Evolutionary conservation across 768 basidiomycete genomes (phyloP), one percentile per base, ranked within the genome.

Genomic region (Boletus vinaceobasis): DNA sequence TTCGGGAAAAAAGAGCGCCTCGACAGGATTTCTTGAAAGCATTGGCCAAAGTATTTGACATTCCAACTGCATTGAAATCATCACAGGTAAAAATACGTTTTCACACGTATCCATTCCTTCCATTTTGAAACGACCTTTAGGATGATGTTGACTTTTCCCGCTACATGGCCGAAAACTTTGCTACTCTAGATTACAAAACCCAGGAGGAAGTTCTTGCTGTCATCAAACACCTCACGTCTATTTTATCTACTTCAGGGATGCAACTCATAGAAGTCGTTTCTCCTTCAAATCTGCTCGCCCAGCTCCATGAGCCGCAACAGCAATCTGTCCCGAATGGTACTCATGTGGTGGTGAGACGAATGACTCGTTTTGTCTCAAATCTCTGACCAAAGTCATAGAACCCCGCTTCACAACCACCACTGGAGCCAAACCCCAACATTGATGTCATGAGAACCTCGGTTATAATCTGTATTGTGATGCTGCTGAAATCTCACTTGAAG

Each of bases 141-240:
- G 83, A 88, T 57, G 90, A 97, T 63, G 78, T 95, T 50, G 84
- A 88, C 46, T 93, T 98, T 66, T 80, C 80, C 5, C 86, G 94
- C 51, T 99, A 93, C 73, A 90, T 98, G 83, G 87, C 92, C 0
- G 97, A 98, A 68, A 98, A 98, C 65, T 87, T 98, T 54, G 81
- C 94, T 1, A 76, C 87, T 1, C 83, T 99, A 56, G 94, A 98
- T 33, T 98, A 95, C 77, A 98, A 93, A 75, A 91, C 92, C 0
- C 87, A 89, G 62, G 97, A 99, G 70, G 97, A 98, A 72, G 86
- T 88, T 5, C 74, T 98, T 49, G 85, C 88, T 5, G 86, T 98
- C 23, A 82, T 97, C 65, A 89, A 88, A 56, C 79, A 81, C 51
- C 77, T 95, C 52, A 93, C 90, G 9, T 74, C 80, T 17, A 78